Evolutionary conservation across 805 yeast species (phyloP).

Genomic region (fission yeast (Schizosaccharomyces pombe)): DNA sequence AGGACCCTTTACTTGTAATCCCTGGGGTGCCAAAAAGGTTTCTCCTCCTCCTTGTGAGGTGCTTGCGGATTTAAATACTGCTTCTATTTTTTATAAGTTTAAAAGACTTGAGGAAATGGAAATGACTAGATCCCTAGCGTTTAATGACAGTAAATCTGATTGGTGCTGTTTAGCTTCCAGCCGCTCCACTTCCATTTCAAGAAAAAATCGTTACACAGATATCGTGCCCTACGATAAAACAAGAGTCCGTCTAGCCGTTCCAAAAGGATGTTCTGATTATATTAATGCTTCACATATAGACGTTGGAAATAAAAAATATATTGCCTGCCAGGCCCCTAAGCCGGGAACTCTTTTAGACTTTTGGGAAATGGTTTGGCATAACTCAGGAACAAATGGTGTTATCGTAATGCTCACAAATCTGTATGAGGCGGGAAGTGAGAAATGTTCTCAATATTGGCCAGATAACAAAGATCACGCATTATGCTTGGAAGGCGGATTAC

Average conservation of each 20-base stretch:
- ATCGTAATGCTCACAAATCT: conserved; percentile 60
- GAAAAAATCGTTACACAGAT: conserved; percentile 67
- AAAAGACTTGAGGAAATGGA: not conserved
- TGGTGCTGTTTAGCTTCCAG: not conserved
- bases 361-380: conserved; percentile 50
- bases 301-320: conserved; percentile 26
- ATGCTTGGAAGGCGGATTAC: not conserved
- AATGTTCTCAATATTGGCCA: conserved; percentile 74
- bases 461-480: not conserved
- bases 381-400: conserved; percentile 19
- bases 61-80: not conserved
- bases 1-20: not conserved
- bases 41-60: conserved; percentile 1
- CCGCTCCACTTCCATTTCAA: not conserved
- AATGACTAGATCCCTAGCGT: not conserved
- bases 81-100: not conserved
- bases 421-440: conserved; percentile 55
- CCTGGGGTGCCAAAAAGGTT: not conserved
- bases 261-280: conserved; percentile 25
- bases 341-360: conserved; percentile 61
- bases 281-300: conserved; percentile 62
- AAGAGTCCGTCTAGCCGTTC: conserved; percentile 33
- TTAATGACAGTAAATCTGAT: not conserved
- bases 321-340: conserved; percentile 89
- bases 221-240: conserved; percentile 73